Evolutionary conservation across 1,139 yeast species (phyloP).

Genomic region (Magnusiomyces paraingens): DNA sequence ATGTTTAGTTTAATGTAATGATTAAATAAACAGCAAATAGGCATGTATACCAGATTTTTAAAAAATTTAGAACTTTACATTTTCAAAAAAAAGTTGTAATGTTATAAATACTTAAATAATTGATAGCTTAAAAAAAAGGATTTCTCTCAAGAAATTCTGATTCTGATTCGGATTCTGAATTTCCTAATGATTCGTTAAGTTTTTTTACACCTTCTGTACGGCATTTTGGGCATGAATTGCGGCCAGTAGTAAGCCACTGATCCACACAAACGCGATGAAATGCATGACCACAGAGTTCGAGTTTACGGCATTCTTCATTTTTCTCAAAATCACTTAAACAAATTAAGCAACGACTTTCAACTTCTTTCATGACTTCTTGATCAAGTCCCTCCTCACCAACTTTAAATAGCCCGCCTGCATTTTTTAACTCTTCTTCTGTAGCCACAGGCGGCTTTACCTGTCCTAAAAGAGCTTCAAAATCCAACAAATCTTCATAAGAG

Average conservation of each 20-base stretch:
- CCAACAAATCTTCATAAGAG: slow-evolving; percentile 43
- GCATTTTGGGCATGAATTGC: slow-evolving; percentile 54
- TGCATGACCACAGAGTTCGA: slow-evolving; percentile 41
- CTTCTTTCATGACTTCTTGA: slow-evolving; percentile 6
- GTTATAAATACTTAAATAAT: too few relatives aligned
- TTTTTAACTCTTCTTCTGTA: slow-evolving; percentile 35
- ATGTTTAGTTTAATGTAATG: too few relatives aligned
- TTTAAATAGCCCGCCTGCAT: slow-evolving; percentile 35
- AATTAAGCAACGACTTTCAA: slow-evolving; percentile 39
- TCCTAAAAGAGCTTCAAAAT: slow-evolving; percentile 41
- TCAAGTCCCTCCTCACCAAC: slow-evolving; percentile 18
- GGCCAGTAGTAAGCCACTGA: slow-evolving; percentile 48
- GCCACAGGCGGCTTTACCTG: slow-evolving; percentile 43
- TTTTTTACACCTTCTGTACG: slow-evolving; percentile 40
- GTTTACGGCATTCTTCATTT: slow-evolving; percentile 41
- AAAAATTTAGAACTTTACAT: too few relatives aligned
- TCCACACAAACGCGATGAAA: slow-evolving; percentile 52
- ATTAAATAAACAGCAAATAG: too few relatives aligned
- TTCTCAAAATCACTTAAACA: slow-evolving; percentile 44
- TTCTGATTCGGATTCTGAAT: neutral
- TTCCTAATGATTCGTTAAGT: neutral
- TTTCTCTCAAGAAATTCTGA: too few relatives aligned
- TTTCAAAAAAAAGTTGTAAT: too few relatives aligned
- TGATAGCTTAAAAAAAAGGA: too few relatives aligned
- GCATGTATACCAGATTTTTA: too few relatives aligned